Conservation (phyloP, 2,329 filamentous ascomycete species). For the Epichloe glyceriae region DNA sequence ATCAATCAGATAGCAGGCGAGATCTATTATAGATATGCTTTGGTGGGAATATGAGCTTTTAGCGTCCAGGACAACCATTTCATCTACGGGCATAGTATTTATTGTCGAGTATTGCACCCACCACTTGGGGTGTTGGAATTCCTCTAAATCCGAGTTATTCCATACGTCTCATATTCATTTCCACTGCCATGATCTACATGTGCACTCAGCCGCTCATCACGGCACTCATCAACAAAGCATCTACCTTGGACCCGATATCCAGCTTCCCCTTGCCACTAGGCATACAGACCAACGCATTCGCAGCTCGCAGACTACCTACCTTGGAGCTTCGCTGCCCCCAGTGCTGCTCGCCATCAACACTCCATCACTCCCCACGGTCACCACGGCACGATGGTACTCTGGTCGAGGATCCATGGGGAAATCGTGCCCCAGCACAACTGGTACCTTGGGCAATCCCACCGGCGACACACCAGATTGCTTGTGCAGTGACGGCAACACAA, state of each 20-base stretch:
- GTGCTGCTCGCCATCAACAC: slow-evolving; percentile 65
- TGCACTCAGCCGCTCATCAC: slow-evolving; percentile 14
- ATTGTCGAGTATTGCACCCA: no score
- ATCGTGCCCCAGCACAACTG: slow-evolving; percentile 58
- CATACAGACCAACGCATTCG: slow-evolving; percentile 75
- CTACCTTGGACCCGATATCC: slow-evolving; percentile 55
- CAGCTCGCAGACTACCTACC: slow-evolving; percentile 77
- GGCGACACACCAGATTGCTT: slow-evolving; percentile 57
- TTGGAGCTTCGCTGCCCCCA: slow-evolving; percentile 81
- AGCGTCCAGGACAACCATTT: neutral
- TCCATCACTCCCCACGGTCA: slow-evolving; percentile 54
- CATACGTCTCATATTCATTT: neutral
- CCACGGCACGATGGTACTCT: slow-evolving; percentile 82
- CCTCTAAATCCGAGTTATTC: no score
- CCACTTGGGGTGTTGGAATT: no score
- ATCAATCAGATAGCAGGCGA: slow-evolving; percentile 18
- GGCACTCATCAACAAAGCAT: slow-evolving; percentile 66
- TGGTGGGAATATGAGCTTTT: slow-evolving; percentile 4
- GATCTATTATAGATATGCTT: slow-evolving; percentile 7
- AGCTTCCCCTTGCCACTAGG: slow-evolving; percentile 52
- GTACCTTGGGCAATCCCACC: slow-evolving; percentile 57
- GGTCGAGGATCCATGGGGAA: slow-evolving; percentile 65
- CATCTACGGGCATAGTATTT: neutral
- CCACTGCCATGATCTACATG: neutral
- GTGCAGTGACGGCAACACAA: slow-evolving; percentile 79